Conservation (phyloP, 306 rosid genomes). For the Vigna trinervia region DNA sequence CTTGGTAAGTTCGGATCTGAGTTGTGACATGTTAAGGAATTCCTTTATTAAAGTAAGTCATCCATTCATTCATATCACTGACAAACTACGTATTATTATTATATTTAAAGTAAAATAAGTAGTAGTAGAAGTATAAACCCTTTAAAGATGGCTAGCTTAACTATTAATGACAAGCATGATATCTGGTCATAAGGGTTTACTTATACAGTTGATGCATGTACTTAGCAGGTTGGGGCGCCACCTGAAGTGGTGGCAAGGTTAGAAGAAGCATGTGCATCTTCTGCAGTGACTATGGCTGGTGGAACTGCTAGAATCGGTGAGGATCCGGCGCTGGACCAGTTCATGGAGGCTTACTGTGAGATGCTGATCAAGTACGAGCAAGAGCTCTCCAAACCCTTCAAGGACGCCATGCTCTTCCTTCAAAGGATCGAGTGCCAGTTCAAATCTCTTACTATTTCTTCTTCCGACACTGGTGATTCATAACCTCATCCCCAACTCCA, state of each 20-base stretch:
- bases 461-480: constrained; percentile 61
- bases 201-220: not conserved
- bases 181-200: not conserved
- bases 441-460: constrained; percentile 70
- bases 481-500: not conserved
- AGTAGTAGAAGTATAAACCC: constrained; percentile 13
- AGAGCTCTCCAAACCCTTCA: constrained; percentile 87
- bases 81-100: constrained; percentile 12
- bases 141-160: not conserved
- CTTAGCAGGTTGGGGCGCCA: constrained; percentile 82
- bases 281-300: constrained; percentile 41
- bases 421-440: constrained; percentile 73
- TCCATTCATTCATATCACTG: not conserved
- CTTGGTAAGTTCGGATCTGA: constrained; percentile 42
- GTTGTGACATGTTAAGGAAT: constrained; percentile 17
- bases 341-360: constrained; percentile 97
- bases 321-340: constrained; percentile 78
- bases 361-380: constrained; percentile 85
- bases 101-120: constrained; percentile 5
- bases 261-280: constrained; percentile 69
- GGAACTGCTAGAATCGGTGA: constrained; percentile 50
- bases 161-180: not conserved
- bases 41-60: not conserved
- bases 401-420: constrained; percentile 85
- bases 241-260: constrained; percentile 76